Evolutionary conservation across 2,329 filamentous ascomycete species (phyloP), one percentile per base, ranked within the genome.

Genomic region (Trematosphaeria pertusa): DNA sequence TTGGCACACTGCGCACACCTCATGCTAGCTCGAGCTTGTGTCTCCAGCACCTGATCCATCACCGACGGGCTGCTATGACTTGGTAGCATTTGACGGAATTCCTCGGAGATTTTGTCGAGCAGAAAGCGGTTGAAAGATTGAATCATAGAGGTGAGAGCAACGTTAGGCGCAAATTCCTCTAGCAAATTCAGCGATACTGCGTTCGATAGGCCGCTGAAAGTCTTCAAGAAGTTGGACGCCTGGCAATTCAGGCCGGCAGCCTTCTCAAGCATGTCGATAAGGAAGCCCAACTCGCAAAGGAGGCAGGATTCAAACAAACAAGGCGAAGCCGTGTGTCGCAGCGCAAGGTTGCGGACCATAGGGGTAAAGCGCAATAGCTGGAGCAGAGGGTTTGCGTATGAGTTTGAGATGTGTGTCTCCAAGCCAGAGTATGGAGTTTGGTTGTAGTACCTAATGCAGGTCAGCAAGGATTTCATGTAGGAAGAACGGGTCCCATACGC

Each of bases 201-300:
- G 76, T 92, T 89, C 2, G 89, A 86, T 52, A 91, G 87, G 55
- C 86, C 87, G 67, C 89, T 92, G 47, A 99, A 86, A 0, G 91
- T 89, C 70, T 94, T 96, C 22, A 97, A 77, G 53, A 99, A 82
- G 65, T 99, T 99, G 0, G 93, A 96, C 11, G 94, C 94, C 68
- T 99, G 94, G 59, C 94, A 99, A 49, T 95, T 96, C 46, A 92
- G 88, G 0, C 92, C 93, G 53, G 88, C 88, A 2, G 94, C 94
- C 69, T 97, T 99, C 62, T 97, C 89, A 18, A 99, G 81, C 94
- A 99, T 99, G 67, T 99, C 95, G 61, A 96, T 95, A 8, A 99
- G 78, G 68, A 94, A 99, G 1, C 94, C 94, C 56, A 99, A 80
- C 72, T 99, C 94, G 72, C 94, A 99, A 1, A 99, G 76, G 32